phyloP scores from a whole-genome alignment of 2,329 filamentous ascomycete species.

The Tolypocladium sp. region DNA sequence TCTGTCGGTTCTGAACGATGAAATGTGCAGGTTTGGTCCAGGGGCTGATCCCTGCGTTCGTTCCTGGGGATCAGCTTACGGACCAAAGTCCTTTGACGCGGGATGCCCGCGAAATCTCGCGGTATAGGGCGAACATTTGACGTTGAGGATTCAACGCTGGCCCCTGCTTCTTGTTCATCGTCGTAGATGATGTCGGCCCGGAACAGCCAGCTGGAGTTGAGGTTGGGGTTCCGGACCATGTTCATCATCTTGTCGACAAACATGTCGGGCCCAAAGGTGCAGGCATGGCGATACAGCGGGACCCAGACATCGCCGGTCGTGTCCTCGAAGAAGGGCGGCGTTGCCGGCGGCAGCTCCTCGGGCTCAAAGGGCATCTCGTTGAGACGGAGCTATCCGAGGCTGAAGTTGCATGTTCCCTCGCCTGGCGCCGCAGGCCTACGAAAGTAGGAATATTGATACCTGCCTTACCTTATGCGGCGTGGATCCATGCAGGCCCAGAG shows the following conservation, averaged over 20 bases:
- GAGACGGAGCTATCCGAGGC: neutral
- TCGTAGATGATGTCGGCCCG: constrained; percentile 61
- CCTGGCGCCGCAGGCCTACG: neutral
- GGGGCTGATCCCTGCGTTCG: constrained; percentile 59
- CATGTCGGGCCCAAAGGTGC: constrained; percentile 52
- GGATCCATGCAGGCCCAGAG: neutral
- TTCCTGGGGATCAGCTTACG: constrained; percentile 77
- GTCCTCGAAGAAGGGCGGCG: constrained; percentile 17
- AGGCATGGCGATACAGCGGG: constrained; percentile 45
- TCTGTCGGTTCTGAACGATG: constrained; percentile 31
- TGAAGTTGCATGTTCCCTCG: neutral
- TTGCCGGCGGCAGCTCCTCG: constrained; percentile 15
- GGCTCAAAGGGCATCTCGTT: constrained; percentile 17
- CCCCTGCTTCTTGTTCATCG: constrained; percentile 10
- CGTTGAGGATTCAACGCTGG: neutral
- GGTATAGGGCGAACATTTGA: constrained; percentile 1
- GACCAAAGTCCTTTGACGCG: constrained; percentile 56
- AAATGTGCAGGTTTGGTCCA: constrained; percentile 78
- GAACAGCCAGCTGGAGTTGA: constrained; percentile 70
- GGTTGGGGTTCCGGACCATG: constrained; percentile 68
- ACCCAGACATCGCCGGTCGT: constrained; percentile 31
- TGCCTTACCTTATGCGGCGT: neutral
- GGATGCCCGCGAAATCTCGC: constrained; percentile 14
- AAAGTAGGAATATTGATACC: neutral
- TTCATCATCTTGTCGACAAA: constrained; percentile 65